Evolutionary conservation across 192 early-diverging fungal species (phyloP).

Genomic region (Coemansia sp.): DNA sequence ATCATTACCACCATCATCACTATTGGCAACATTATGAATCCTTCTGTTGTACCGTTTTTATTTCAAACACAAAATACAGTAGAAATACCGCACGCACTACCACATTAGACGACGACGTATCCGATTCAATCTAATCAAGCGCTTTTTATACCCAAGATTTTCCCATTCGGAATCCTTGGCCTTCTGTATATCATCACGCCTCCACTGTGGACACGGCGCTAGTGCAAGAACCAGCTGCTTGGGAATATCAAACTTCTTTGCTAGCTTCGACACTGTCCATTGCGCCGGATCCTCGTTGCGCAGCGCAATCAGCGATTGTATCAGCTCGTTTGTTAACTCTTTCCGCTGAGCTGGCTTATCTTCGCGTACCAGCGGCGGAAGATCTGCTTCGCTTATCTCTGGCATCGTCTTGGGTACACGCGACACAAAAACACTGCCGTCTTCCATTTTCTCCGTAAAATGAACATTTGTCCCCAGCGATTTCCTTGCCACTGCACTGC

Average conservation of each 20-base stretch:
- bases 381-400: conserved; percentile 42
- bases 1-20: no score
- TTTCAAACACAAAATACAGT: no score
- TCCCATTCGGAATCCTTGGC: conserved; percentile 49
- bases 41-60: no score
- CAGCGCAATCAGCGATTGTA: conserved; percentile 33
- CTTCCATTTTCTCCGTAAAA: conserved; percentile 48
- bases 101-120: conserved; percentile 52
- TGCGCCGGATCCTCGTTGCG: conserved; percentile 52
- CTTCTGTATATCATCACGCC: conserved; percentile 41
- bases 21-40: no score
- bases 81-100: conserved; percentile 11
- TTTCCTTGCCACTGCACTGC: conserved; percentile 44
- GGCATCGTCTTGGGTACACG: conserved; percentile 46
- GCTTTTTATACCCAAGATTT: conserved; percentile 50
- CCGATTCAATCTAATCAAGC: conserved; percentile 53
- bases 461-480: conserved; percentile 51
- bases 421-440: conserved; percentile 55
- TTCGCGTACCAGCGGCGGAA: conserved; percentile 44
- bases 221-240: conserved; percentile 30
- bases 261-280: conserved; percentile 54
- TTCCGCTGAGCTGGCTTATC: conserved; percentile 14
- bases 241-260: conserved; percentile 50
- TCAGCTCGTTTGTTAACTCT: conserved; percentile 33
- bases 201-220: conserved; percentile 44